Evolutionary conservation across 176 grass and related monocot genomes (phyloP), one percentile per base, ranked within the genome.

Genomic region (Phyllostachys edulis): DNA sequence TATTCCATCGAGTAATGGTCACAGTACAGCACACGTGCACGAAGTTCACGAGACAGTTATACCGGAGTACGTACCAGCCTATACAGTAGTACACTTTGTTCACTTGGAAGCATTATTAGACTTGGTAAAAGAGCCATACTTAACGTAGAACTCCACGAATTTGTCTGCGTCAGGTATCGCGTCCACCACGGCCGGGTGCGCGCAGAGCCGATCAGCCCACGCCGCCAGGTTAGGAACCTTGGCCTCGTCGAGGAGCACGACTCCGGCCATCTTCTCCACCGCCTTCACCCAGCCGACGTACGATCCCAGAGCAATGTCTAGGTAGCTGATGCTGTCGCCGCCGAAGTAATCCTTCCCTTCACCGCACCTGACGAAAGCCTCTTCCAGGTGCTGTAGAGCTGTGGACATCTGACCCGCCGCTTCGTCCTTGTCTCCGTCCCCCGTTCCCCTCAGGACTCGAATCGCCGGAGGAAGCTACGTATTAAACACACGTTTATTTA

Each of bases 281-380:
- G 78, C 59, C 85, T 24, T 90, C 17, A 94, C 8, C 87, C 80
- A 88, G 0, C 82, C 77, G 46, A 97, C 36, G 12, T 65, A 10
- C 20, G 77, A 78, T 9, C 83, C 91, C 18, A 97, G 55, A 1
- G 66, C 67, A 2, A 93, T 66, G 72, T 97, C 94, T 10, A 94
- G 24, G 70, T 86, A 97, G 18, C 87, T 75, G 5, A 90, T 47
- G 62, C 23, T 13, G 55, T 92, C 91, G 27, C 94, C 94, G 56
- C 82, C 74, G 59, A 97, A 97, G 71, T 84, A 92, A 4, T 6
- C 21, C 73, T 90, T 94, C 32, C 85, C 87, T 27, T 55, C 44
- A 32, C 87, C 64, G 59, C 85, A 75, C 67, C 75, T 40, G 41
- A 50, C 55, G 46, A 90, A 92, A 9, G 89, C 85, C 69, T 87